Conservation (phyloP, 2,329 filamentous ascomycete species). For the Aspergillus nomiae region DNA sequence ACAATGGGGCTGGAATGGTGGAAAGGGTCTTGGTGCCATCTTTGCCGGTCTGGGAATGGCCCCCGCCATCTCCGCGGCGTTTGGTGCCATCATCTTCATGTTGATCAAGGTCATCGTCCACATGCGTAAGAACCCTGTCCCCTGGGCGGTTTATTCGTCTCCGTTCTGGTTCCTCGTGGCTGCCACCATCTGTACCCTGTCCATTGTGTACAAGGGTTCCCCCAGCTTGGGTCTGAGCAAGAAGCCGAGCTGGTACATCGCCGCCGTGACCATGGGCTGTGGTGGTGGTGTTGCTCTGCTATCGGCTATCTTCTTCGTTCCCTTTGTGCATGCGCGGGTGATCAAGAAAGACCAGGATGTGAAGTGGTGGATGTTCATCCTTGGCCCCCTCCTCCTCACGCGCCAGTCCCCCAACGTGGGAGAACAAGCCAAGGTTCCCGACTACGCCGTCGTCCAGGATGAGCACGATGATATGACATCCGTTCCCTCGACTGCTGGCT, state of each 20-base stretch:
- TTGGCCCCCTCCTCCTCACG: constrained; percentile 65
- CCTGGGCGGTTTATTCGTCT: constrained; percentile 71
- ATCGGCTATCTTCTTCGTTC: constrained; percentile 71
- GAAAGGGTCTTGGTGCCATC: constrained; percentile 70
- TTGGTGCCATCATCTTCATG: constrained; percentile 70
- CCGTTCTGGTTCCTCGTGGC: constrained; percentile 79
- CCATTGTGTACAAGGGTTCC: constrained; percentile 80
- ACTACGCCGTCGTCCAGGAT: constrained; percentile 77
- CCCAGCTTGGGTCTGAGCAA: constrained; percentile 66
- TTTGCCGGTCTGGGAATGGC: constrained; percentile 67
- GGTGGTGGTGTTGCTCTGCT: constrained; percentile 63
- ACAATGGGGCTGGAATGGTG: constrained; percentile 70
- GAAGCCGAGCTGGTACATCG: constrained; percentile 65
- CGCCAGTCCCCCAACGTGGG: constrained; percentile 59
- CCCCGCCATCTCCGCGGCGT: constrained; percentile 65
- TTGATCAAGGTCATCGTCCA: constrained; percentile 73
- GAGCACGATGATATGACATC: constrained; percentile 51
- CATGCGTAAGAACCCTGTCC: constrained; percentile 69
- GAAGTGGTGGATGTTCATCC: constrained; percentile 63
- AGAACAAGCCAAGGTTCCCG: constrained; percentile 62
- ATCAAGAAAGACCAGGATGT: constrained; percentile 69
- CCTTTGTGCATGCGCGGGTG: constrained; percentile 66
- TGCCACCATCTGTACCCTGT: constrained; percentile 72
- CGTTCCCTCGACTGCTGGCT: constrained; percentile 12
- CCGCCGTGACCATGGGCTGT: constrained; percentile 64